Percentiles rank a stretch among this genome's conserved stretches.
Evolutionary conservation across 208 protist species (phyloP).

Genomic region (Leishmania gerbilli): DNA sequence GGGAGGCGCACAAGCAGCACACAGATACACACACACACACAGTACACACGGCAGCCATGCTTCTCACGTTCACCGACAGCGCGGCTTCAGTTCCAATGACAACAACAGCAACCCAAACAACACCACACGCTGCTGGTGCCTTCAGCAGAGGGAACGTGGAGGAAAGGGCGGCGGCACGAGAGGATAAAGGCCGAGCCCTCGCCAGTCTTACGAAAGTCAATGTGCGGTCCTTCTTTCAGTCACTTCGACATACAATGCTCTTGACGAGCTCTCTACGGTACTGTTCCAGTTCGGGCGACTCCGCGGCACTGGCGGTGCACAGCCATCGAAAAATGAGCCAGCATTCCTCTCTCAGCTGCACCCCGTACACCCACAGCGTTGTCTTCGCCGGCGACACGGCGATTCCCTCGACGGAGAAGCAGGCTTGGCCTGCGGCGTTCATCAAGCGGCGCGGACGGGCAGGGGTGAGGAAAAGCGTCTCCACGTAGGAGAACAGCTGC

Average conservation of each 20-base stretch:
- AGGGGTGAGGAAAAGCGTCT: slow-evolving; percentile 36
- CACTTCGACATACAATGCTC: slow-evolving; percentile 6
- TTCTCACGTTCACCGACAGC: not conserved
- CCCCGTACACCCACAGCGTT: slow-evolving; percentile 43
- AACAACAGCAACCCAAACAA: not conserved
- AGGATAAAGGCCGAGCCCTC: not conserved
- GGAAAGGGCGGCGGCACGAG: not conserved
- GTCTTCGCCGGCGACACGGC: slow-evolving; percentile 29
- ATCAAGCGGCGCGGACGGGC: slow-evolving; percentile 1
- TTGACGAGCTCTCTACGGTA: slow-evolving; percentile 46
- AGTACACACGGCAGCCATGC: not conserved
- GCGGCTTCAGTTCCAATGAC: not conserved
- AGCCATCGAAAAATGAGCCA: slow-evolving; percentile 62
- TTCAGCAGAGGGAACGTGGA: not conserved
- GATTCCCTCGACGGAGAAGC: slow-evolving; percentile 37
- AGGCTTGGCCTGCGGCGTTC: slow-evolving; percentile 31
- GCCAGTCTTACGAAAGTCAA: not conserved
- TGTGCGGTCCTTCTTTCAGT: not conserved
- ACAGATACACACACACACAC: not conserved
- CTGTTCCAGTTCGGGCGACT: slow-evolving; percentile 41
- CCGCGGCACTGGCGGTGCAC: slow-evolving; percentile 24
- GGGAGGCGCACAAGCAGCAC: not conserved
- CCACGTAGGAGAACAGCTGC: slow-evolving; percentile 33
- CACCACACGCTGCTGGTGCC: not conserved
- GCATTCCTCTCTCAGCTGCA: slow-evolving; percentile 22